Evolutionary conservation across 1,284 basidiomycete genomes (phyloP).

Genomic region (Lentinus polychrous): DNA sequence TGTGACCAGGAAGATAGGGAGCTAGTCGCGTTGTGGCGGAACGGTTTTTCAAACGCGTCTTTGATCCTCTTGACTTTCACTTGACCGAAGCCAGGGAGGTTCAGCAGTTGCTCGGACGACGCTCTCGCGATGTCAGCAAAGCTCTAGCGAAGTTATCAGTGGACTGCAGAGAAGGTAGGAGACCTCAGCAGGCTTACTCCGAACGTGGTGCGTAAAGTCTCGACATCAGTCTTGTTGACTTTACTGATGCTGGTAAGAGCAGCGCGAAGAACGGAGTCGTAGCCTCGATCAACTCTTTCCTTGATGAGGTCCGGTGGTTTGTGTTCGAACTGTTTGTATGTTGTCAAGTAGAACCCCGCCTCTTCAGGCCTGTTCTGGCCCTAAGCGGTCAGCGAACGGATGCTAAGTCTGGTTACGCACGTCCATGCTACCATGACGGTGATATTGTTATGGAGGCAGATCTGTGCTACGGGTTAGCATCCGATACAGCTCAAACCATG

Average conservation of each 20-base stretch:
- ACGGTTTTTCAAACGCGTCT: conserved; percentile 74
- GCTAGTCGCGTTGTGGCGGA: conserved; percentile 57
- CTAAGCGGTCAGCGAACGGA: background rate
- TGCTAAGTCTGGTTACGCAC: conserved; percentile 38
- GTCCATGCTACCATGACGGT: conserved; percentile 92
- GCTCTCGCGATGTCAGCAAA: conserved; percentile 76
- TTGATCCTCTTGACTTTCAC: conserved; percentile 85
- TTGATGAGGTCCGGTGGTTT: conserved; percentile 93
- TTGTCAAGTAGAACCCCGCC: conserved; percentile 86
- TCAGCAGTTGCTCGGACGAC: conserved; percentile 67
- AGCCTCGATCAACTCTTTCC: conserved; percentile 87
- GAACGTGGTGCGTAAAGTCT: conserved; percentile 88
- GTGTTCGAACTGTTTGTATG: conserved; percentile 91
- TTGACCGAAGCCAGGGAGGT: conserved; percentile 90
- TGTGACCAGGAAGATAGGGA: conserved; percentile 24
- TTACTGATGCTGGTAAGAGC: conserved; percentile 87
- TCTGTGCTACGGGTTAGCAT: conserved; percentile 31
- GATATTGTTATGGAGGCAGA: conserved; percentile 86
- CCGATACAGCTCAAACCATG: background rate
- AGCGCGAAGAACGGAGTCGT: conserved; percentile 75
- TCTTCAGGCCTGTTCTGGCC: conserved; percentile 65
- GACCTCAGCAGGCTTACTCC: no score
- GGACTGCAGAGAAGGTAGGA: conserved; percentile 12
- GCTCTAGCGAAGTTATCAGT: conserved; percentile 47
- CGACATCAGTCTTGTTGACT: conserved; percentile 97